These are phyloP conservation scores for Quercus dentata DNA, from an alignment of 306 rosid genomes.

Conservation along the genomic window DNA sequence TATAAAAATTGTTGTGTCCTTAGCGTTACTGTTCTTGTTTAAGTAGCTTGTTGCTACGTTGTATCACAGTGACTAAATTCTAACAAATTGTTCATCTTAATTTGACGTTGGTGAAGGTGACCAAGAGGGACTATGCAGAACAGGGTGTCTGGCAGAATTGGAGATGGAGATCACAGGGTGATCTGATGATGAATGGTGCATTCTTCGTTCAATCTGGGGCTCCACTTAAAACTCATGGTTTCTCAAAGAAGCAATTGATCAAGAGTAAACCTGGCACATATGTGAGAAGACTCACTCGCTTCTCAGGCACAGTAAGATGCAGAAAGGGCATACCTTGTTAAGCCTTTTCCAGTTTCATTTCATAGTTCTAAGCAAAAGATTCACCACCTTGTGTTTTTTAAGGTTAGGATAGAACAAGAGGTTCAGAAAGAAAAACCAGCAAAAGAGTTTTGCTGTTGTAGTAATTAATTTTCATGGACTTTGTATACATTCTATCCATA, in stretches of 20 bases:
- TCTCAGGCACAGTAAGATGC: constrained; percentile 48
- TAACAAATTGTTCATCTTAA: not conserved
- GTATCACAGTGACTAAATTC: not conserved
- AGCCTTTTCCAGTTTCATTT: not conserved
- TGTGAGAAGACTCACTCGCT: constrained; percentile 46
- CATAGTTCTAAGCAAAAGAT: not conserved
- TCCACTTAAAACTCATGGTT: constrained; percentile 14
- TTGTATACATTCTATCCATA: not conserved
- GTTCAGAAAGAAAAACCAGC: not conserved
- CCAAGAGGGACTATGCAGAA: constrained; percentile 55
- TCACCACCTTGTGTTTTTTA: not conserved
- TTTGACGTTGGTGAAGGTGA: constrained; percentile 47
- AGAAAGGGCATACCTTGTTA: constrained; percentile 45
- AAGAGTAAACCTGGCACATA: constrained; percentile 48
- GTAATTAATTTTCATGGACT: too few species aligned
- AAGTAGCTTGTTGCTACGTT: not conserved
- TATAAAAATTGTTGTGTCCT: too few species aligned
- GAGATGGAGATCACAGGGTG: constrained; percentile 87
- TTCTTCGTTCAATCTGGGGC: constrained; percentile 50
- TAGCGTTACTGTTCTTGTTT: not conserved
- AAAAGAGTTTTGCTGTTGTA: not conserved
- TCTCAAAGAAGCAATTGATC: constrained; percentile 41
- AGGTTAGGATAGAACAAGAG: not conserved
- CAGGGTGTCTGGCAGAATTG: constrained; percentile 41
- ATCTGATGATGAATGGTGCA: constrained; percentile 65